Conservation (phyloP, 2,329 filamentous ascomycete species). For the Chrysoporthe deuterocubensis region DNA sequence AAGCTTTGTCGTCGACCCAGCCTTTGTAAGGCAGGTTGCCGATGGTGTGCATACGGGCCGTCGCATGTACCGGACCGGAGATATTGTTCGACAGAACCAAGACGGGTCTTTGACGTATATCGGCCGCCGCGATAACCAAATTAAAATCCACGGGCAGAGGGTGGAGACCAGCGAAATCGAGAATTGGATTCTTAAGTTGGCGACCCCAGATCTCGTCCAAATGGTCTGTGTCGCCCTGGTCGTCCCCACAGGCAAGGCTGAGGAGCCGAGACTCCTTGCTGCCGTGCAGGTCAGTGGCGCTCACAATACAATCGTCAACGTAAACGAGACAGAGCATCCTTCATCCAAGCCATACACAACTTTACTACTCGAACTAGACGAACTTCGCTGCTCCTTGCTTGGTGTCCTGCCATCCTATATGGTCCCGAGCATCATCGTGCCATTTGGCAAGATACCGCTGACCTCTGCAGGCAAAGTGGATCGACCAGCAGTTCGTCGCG, state of each 20-base stretch:
- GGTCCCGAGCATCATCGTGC: conserved; percentile 33
- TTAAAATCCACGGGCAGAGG: conserved; percentile 6
- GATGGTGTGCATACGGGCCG: conserved; percentile 34
- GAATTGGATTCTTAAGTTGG: not conserved
- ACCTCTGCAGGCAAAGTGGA: conserved; percentile 35
- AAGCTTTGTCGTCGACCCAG: conserved; percentile 37
- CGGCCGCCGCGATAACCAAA: conserved; percentile 47
- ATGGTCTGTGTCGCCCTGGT: not conserved
- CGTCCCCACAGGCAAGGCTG: not conserved
- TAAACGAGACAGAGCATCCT: not conserved
- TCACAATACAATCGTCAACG: not conserved
- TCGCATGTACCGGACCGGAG: conserved; percentile 5
- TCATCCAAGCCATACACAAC: not conserved
- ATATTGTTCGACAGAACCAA: conserved; percentile 40
- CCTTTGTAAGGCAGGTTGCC: conserved; percentile 33
- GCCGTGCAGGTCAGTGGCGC: not conserved
- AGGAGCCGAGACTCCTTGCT: not conserved
- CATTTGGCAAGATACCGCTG: conserved; percentile 32
- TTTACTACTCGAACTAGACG: conserved; percentile 3
- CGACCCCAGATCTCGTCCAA: not conserved
- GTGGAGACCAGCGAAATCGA: conserved; percentile 10
- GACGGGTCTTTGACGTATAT: conserved; percentile 60
- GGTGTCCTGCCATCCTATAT: conserved; percentile 11
- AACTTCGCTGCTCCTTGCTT: not conserved
- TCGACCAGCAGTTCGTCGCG: not conserved